Base-by-base conservation (phyloP, 1,284 basidiomycete species). In the Porphyrellus sp. region DNA sequence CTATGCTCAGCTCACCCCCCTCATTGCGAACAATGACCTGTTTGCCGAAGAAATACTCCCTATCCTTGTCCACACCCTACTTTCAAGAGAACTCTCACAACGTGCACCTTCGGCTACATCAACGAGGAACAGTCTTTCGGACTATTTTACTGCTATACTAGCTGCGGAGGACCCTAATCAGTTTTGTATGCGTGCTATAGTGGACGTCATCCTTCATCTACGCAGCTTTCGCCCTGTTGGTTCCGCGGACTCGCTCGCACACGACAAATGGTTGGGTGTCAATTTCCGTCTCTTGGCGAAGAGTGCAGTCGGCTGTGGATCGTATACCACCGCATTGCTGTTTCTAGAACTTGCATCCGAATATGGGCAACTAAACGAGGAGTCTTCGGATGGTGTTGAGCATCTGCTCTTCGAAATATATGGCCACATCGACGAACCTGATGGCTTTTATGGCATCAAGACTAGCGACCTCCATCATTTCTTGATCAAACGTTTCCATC, bases 401-500 rank as follows among this genome's bases (percentile, higher is more conserved):
- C 72, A 81, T 39, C 78, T 94, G 30, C 74, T 98, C 41, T 97
- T 95, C 70, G 85, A 89, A 49, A 93, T 98, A 47, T 99, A 98
- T 67, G 86, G 84, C 56, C 91, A 93, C 63, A 93, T 99, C 53
- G 93, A 97, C 63, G 96, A 99, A 63, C 95, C 95, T 0, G 96
- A 99, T 63, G 93, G 96, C 1, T 99, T 99, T 68, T 99, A 99
- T 69, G 93, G 93, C 2, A 92, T 98, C 56, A 79, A 85, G 56
- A 81, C 85, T n/a, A 69, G 75, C 21, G 83, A 98, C 62, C 78
- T 91, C 13, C 80, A 82, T 25, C 79, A 83, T 38, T 88, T 93
- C 52, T 77, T 98, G 31, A 77, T 94, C 39, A 87, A 84, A 56
- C 83, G 92, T 4, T 86, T 96, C 53, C 89, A 93, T 60, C 96